phyloP scores from a whole-genome alignment of 768 basidiomycete species.

The Lactarius quietus region DNA sequence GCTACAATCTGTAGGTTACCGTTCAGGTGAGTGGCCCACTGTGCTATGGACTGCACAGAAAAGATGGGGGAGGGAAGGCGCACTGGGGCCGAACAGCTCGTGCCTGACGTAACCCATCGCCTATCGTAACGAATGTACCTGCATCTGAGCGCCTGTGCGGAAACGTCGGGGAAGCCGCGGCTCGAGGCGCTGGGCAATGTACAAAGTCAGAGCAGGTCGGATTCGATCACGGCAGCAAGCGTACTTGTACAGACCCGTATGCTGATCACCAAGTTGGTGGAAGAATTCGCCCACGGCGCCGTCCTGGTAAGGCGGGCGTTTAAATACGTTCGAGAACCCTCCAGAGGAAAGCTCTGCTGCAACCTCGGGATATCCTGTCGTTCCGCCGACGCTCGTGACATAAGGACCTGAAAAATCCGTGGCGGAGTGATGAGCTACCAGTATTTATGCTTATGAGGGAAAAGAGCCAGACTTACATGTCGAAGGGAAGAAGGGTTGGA shows the following conservation, averaged over 20 bases:
- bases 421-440: background rate
- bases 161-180: no score
- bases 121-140: accelerated
- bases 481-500: no score
- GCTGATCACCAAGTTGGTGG: background rate
- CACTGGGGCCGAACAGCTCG: background rate
- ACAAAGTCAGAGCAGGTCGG: background rate
- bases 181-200: background rate
- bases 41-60: no score
- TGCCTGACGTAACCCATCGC: background rate
- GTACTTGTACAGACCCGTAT: no score
- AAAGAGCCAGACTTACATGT: no score
- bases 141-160: accelerated
- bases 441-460: no score
- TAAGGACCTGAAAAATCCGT: background rate
- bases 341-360: no score
- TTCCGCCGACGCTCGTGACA: background rate
- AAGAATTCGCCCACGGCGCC: background rate
- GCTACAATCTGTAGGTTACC: background rate
- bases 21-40: background rate
- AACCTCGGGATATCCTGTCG: background rate
- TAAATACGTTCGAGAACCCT: no score
- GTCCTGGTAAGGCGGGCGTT: no score
- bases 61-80: no score
- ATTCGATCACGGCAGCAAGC: background rate